phyloP scores from a whole-genome alignment of 2,329 filamentous ascomycete genomes.

The Phyllosticta citrichinensis region DNA sequence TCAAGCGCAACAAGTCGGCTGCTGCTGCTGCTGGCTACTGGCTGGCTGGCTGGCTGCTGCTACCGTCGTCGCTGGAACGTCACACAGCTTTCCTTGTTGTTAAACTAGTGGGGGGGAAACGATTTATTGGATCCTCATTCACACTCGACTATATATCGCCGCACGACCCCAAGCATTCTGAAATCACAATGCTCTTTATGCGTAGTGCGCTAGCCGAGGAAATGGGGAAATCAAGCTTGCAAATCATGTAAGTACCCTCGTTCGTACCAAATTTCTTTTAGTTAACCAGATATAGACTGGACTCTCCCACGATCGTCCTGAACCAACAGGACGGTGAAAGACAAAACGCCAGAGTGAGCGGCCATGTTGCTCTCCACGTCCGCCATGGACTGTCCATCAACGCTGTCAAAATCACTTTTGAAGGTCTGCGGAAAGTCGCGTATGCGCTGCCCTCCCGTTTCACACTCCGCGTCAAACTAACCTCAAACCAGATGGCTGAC shows the following conservation, averaged over 20 bases:
- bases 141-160: background rate
- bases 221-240: background rate
- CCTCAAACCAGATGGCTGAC: background rate
- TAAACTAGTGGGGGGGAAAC: background rate
- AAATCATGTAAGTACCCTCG: background rate
- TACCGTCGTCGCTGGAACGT: background rate
- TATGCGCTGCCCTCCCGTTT: background rate
- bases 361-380: background rate
- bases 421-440: background rate
- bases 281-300: background rate
- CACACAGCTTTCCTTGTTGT: background rate
- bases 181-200: background rate
- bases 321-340: background rate
- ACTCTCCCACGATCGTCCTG: background rate
- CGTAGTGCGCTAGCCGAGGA: background rate
- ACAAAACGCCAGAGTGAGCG: background rate
- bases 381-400: background rate
- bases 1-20: background rate
- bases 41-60: background rate
- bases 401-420: background rate
- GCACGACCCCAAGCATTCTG: background rate
- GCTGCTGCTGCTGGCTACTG: background rate
- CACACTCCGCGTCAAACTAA: background rate
- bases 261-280: background rate
- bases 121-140: background rate